Base-by-base conservation (phyloP, 257 asterid genomes). In the Solanum clarkiae region DNA sequence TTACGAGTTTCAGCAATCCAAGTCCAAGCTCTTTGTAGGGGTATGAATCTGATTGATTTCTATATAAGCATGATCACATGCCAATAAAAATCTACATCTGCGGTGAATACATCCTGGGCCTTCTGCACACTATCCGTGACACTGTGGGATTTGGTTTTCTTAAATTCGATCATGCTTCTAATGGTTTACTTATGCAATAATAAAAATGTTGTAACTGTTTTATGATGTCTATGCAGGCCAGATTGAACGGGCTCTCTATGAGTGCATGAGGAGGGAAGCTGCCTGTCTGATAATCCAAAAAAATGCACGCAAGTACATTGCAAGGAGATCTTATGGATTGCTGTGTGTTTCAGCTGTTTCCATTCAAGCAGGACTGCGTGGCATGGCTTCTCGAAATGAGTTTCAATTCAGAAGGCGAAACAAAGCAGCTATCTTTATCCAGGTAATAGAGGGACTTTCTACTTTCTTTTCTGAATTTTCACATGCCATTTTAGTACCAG, bases 261-360 rank as follows among this genome's bases (percentile, higher is more conserved):
- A 88, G 84, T 71, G 86, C 63, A 80, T 71, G 91, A 92, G 95
- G 87, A 90, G 92, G 88, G 92, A 66, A 60, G 92, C 93, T 88
- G 99, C 98, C 84, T 92, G 93, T 90, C 83, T 89, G 84, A 92
- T 84, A 88, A 93, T 95, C 87, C 98, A 94, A 90, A 93, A 90
- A 89, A 90, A 88, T 79, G 93, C 87, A 44, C 94, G 93, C 80
- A 92, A 91, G 94, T 90, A 88, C 85, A 66, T 90, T 44, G 89
- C 90, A 16, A 91, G 89, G 88, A 92, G 87, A 83, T 84, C 89
- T 84, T 93, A 89, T 89, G 56, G 24, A 55, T 26, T 85, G 36
- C 80, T 91, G 89, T 79, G 88, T 87, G 85, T 87, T 49, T 91
- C 95, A 77, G 95, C 94, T 81, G 69, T 91, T 89, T 65, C 81